Base-by-base conservation (phyloP, 2,329 filamentous ascomycete genomes). In the Truncatella angustata region DNA sequence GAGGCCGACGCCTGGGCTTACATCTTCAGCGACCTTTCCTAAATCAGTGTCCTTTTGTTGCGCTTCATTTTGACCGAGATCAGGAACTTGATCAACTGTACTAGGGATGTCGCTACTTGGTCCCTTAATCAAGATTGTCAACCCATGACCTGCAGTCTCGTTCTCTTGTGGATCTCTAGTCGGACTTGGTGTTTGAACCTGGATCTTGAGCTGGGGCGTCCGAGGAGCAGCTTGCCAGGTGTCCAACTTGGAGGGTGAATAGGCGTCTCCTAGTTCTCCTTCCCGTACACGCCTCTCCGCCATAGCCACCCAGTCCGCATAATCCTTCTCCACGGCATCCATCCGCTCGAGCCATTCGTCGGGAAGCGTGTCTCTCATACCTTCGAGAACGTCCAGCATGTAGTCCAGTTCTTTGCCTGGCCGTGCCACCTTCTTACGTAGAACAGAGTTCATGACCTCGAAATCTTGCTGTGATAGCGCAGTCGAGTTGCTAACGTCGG, bases 381-480 rank as follows among this genome's bases (percentile, higher is more conserved):
- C 92, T 68, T 97, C 94, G 2, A 97, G 77, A 28, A 83, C 80
- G 69, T 99, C 92, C 12, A 99, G 79, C 81, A 97, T 91, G 47
- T 79, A 82, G 67, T 99, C 94, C 55, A 97, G 77, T 35, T 85
- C 80, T 44, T 80, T 80, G 0, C 90, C 93, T 0, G 91, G 79
- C 32, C 78, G 78, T 12, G 81, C 76, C 30, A 97, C 84, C 58
- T 88, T 88, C 28, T 80, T 73, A 52, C 87, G 84, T 28, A 97
- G 73, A 7, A 84, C 76, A 2, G 69, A 66, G 55, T 82, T 84
- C 65, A 88, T 85, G n/a, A 81, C 69, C 3, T 77, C 71, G 52
- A 82, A 81, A 42, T 79, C 76, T 35, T 75, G 69, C 34, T 68
- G 69, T 4, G 74, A 70, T 24, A 78, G 60, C 5, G 59, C 58